Base-by-base conservation (phyloP, 1,284 basidiomycete genomes). In the Abortiporus biennis region DNA sequence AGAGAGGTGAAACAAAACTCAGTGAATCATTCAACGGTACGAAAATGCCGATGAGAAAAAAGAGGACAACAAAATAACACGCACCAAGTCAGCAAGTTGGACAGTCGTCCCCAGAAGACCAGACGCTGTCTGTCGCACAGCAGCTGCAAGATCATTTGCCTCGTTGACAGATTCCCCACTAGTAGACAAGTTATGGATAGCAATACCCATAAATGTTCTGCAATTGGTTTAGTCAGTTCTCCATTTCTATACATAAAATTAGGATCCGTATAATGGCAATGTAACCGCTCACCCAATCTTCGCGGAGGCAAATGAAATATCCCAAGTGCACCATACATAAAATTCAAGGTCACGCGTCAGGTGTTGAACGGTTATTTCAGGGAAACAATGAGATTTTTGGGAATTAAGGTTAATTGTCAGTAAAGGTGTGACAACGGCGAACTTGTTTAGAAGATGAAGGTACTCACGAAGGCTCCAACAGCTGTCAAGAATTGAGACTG, bases 201-300 rank as follows among this genome's bases (percentile, higher is more conserved):
- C 87, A 57, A 92, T 93, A 30, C 90, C 90, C 64, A 93, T 83
- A 61, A 92, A 91, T 29, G 90, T 93, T 44, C 85, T 88, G 55
- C 44, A n/a, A 15, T 1, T 20, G 16, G 19, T n/a, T 2, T 25
- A 21, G 25, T 16, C 31, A 33, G 24, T 31, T 17, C 25, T 20
- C 5, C 38, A 3, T 15, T 19, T 38, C n/a, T 33, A 19, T 16
- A 44, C 8, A 29, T 24, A 30, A 27, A 31, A 42, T 25, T 21
- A 19, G 30, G 25, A 27, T 32, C 16, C 31, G 27, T 12, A 21
- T 29, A 37, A 31, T 17, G 30, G 4, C 21, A 15, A 27, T 37
- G n/a, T 15, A 30, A 17, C 32, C 34, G 49, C 74, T 60, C 52
- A 79, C 78, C 78, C 77, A 54, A 80, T 71, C 76, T 42, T 33